Percentiles rank a stretch among this genome's conserved stretches.
Evolutionary conservation across 2,329 filamentous ascomycete species (phyloP).

Genomic region (Phialophora macrospora): DNA sequence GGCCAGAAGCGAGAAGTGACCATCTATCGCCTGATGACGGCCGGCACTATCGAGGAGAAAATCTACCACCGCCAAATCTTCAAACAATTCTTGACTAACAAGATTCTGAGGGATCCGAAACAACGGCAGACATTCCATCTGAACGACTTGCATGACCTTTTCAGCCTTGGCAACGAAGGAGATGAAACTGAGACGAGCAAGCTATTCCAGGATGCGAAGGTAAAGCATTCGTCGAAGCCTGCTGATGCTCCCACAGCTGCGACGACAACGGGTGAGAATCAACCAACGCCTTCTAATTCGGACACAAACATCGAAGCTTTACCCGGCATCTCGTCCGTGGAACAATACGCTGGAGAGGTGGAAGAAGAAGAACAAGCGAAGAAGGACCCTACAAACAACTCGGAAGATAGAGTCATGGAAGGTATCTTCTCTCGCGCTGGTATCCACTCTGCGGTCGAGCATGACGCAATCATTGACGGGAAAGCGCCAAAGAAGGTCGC

Average conservation of each 20-base stretch:
- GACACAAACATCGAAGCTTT: constrained; percentile 58
- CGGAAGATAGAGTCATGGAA: constrained; percentile 79
- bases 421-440: constrained; percentile 85
- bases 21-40: constrained; percentile 97
- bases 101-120: constrained; percentile 91
- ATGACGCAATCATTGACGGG: constrained; percentile 86
- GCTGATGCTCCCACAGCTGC: constrained; percentile 9
- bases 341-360: constrained; percentile 63
- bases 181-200: constrained; percentile 80
- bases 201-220: constrained; percentile 85
- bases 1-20: constrained; percentile 94
- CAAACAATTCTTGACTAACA: constrained; percentile 97
- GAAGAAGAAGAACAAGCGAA: constrained; percentile 48
- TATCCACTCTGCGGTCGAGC: constrained; percentile 89
- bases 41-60: constrained; percentile 97
- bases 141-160: constrained; percentile 88
- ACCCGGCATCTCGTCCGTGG: constrained; percentile 66
- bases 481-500: constrained; percentile 64
- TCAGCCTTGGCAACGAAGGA: constrained; percentile 73
- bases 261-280: constrained; percentile 37
- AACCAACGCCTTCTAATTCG: constrained; percentile 36
- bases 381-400: constrained; percentile 45
- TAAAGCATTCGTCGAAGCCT: constrained; percentile 60
- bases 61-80: constrained; percentile 99
- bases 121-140: constrained; percentile 90